Base-by-base conservation (phyloP, 441 rosid genomes). In the Bruguiera hainesii region DNA sequence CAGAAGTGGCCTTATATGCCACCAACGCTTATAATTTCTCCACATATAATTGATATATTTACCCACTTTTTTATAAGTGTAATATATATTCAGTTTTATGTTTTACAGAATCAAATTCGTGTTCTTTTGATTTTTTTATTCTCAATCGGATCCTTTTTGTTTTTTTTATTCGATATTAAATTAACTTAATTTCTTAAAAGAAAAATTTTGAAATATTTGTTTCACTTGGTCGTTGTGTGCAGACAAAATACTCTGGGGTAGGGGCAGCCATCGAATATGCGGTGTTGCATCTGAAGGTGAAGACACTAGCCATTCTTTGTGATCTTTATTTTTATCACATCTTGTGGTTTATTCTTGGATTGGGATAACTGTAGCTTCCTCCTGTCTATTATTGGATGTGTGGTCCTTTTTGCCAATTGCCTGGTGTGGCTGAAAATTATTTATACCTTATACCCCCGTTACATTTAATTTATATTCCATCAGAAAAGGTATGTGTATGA, bases 191-290 rank as follows among this genome's bases (percentile, higher is more conserved):
- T 56, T 28, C 29, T 60, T 29, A 68, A 5, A 39, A 67, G 13
- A 52, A 20, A 7, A 6, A 7, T 51, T n/a, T 46, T 29, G 35
- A 20, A 30, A 66, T 42, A 23, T 55, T 13, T 61, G 61, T 21
- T 57, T 72, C 65, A 26, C 42, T 29, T 58, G 31, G 20, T 42
- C 4, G 48, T 67, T 18, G n/a, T 55, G 30, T 58, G 71, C 93
- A 95, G 98, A 86, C 79, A 64, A 89, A 84, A 59, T 82, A 88
- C 78, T 82, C 96, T 0, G 98, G 96, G 52, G 87, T 75, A 50
- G 99, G 98, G 58, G 99, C 99, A 6, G 98, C 97, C 80, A 81
- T 95, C 67, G 99, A 95, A 84, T 95, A 95, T 71, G 99, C 99
- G 16, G 95, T 92, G 56, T 62, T 90, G 80, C 96, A 91, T 83